phyloP scores from a whole-genome alignment of 306 rosid species.

The Gillenia trifoliata region DNA sequence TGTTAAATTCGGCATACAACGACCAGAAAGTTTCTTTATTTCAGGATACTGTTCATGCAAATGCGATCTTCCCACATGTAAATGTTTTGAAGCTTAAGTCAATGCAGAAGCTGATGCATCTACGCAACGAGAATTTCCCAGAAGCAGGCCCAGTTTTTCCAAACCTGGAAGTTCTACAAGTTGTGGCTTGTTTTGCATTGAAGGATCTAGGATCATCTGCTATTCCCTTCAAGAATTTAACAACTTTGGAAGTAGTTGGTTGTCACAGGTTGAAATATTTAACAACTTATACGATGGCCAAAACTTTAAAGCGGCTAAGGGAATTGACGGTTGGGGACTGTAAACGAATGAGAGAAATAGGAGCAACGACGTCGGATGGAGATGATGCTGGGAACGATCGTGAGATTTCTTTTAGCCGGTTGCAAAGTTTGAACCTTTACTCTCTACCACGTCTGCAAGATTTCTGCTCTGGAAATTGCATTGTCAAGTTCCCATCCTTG shows the following conservation, averaged over 20 bases:
- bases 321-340: neutral
- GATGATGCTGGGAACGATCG: neutral
- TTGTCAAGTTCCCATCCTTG: neutral
- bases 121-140: neutral
- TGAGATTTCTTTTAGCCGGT: neutral
- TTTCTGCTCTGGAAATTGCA: neutral
- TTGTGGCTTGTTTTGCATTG: neutral
- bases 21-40: too few relatives aligned
- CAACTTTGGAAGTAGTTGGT: neutral
- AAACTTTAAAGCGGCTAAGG: neutral
- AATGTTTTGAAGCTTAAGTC: neutral
- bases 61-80: neutral
- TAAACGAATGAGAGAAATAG: neutral
- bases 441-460: neutral
- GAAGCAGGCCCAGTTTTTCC: neutral
- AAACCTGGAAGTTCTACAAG: neutral
- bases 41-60: too few relatives aligned
- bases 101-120: neutral
- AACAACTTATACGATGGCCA: neutral
- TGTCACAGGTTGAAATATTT: neutral
- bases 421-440: neutral
- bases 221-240: neutral
- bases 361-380: neutral
- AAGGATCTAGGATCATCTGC: neutral
- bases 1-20: fast-evolving